Base-by-base conservation (phyloP, 2,329 filamentous ascomycete species). In the Cryphonectria nitschkei region DNA sequence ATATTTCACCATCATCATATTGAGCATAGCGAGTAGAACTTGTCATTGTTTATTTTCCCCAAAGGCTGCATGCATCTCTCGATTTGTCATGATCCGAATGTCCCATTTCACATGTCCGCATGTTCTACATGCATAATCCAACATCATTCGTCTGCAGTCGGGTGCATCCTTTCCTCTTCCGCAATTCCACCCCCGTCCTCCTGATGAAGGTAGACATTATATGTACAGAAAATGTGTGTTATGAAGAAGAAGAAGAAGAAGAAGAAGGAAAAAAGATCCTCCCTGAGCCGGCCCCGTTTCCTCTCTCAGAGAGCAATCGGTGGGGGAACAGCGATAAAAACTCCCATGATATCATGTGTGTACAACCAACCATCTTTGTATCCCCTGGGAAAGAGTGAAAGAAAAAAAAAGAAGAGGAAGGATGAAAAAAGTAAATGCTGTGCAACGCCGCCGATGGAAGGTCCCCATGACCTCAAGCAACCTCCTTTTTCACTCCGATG, bases 61-160 rank as follows among this genome's bases (percentile, higher is more conserved):
- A 43, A 14, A 46, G 37, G 60, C 52, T 41, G 26, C 50, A 50
- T 56, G 52, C 52, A 29, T 56, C 13, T 56, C 14, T 16, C 52
- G 26, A 56, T 16, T 32, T 39, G 13, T 43, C 39, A 37, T 39
- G 73, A 16, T 68, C 62, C 16, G 56, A 11, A 70, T 61, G 6
- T 60, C 41, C 43, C n/a, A 32, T 61, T 68, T n/a, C 50, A 43
- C 37, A 64, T 66, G 54, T n/a, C 52, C 22, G n/a, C 39, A n/a
- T 67, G n/a, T 11, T 56, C 37, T 54, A 60, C 65, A 67, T 60
- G 54, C 46, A 46, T 26, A 56, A 9, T 39, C 34, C 34, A 39
- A 39, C 19, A 39, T 58, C 54, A 58, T 19, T 58, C 65, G 39
- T 46, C 22, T 54, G 26, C 46, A 54, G 46, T 32, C 29, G 22